Evolutionary conservation across 177 flowering plant genomes (phyloP), one percentile per base, ranked within the genome.

Genomic region (Vitis hybrid): DNA sequence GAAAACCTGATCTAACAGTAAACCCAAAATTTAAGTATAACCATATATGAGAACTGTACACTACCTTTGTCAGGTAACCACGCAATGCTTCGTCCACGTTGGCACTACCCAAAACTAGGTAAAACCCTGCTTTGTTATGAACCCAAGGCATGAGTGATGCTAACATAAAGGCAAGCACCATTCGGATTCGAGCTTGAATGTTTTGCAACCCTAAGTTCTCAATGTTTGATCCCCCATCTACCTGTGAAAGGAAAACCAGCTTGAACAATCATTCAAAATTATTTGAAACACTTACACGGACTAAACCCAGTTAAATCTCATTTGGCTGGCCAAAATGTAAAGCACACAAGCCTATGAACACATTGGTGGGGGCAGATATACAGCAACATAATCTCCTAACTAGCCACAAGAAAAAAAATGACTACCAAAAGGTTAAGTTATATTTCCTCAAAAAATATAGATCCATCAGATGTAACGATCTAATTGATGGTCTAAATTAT

Each of bases 111-210:
- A 92, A 78, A 65, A 92, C 96, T 69, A 92, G 91, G 79, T 85
- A 92, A 79, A 92, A 90, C 57, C 97, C 97, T 3, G 86, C 72
- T 70, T 89, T 92, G 70, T 70, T 93, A 72, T 93, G 99, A 76
- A 90, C 98, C 98, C 99, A 95, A 19, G 99, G 98, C 86, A 95
- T 72, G 39, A 95, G 88, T 39, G 98, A 95, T 22, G 99, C 98
- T 62, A 95, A 80, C 98, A 93, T 93, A 78, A 93, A 95, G 50
- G 98, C 97, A 19, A 91, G 60, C 70, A 93, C 98, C 98, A 95
- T 95, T 76, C 99, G 84, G 45, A 90, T 83, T 68, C 98, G 86
- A 79, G 99, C 97, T 86, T 95, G 99, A 75, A 95, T 93, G 74
- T 95, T 95, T 80, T 91, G 99, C 83, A 95, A 67, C 33, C 89